These are phyloP conservation scores for Phytophthora agathidicida DNA, from an alignment of 352 stramenopile species.

Conservation along the genomic window DNA sequence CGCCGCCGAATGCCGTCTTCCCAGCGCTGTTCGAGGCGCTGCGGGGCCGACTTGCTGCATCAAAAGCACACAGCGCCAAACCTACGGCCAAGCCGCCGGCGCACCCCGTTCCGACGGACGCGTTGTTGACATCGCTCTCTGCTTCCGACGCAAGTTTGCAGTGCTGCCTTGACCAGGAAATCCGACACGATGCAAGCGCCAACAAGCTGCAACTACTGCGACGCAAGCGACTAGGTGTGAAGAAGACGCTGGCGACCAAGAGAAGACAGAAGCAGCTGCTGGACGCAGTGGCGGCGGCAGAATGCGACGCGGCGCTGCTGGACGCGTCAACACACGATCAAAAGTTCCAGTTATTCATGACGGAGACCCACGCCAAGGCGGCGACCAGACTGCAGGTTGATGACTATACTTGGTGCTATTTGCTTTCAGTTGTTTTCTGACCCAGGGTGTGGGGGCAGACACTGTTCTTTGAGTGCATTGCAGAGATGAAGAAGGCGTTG, in stretches of 20 bases:
- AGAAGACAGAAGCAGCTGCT: slow-evolving; percentile 10
- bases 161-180: slow-evolving; percentile 10
- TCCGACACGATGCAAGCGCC: slow-evolving; percentile 4
- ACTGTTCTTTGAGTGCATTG: slow-evolving; percentile 45
- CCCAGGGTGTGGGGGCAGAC: slow-evolving; percentile 15
- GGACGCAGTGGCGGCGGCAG: slow-evolving; percentile 1
- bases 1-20: slow-evolving; percentile 16
- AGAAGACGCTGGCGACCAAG: slow-evolving; percentile 5
- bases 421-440: background rate
- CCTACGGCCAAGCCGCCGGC: background rate
- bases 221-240: slow-evolving; percentile 10
- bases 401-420: background rate
- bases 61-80: background rate
- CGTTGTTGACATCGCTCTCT: slow-evolving; percentile 11
- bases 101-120: background rate
- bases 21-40: slow-evolving; percentile 22
- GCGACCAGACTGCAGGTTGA: slow-evolving; percentile 22
- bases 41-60: slow-evolving; percentile 7
- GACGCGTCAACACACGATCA: slow-evolving; percentile 7
- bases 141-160: slow-evolving; percentile 3
- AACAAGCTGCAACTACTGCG: slow-evolving; percentile 13
- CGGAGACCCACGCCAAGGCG: slow-evolving; percentile 24
- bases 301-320: slow-evolving; percentile 16
- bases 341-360: slow-evolving; percentile 24
- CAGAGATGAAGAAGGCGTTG: slow-evolving; percentile 49